phyloP scores from a whole-genome alignment of 2,329 filamentous ascomycete genomes.

The Cladosporium sp. region DNA sequence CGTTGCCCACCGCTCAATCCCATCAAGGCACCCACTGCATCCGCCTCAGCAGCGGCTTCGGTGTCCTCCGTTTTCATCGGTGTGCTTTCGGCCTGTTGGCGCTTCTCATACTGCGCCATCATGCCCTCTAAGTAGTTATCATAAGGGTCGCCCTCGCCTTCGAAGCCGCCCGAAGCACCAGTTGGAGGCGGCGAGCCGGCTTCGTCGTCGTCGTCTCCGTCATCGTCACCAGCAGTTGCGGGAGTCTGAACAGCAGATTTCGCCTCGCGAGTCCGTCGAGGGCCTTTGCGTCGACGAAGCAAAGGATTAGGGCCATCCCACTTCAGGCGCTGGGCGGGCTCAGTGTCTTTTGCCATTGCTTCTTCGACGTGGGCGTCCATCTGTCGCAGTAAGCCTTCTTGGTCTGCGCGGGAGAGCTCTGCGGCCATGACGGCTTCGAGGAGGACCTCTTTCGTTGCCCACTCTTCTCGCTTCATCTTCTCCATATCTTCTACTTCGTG shows the following conservation, averaged over 20 bases:
- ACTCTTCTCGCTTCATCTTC: conserved; percentile 67
- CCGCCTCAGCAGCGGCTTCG: conserved; percentile 25
- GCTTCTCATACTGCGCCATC: conserved; percentile 28
- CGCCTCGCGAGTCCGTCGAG: not conserved
- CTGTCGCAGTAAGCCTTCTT: conserved; percentile 37
- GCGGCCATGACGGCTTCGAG: conserved; percentile 74
- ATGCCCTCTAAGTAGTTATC: conserved; percentile 35
- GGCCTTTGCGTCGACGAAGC: not conserved
- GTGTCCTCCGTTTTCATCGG: conserved; percentile 26
- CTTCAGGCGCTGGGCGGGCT: conserved; percentile 35
- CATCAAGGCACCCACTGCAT: conserved; percentile 31
- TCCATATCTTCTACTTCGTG: conserved; percentile 68
- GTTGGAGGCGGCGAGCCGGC: conserved; percentile 31
- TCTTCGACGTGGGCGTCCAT: conserved; percentile 36
- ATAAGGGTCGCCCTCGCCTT: conserved; percentile 37
- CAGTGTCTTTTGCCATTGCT: conserved; percentile 40
- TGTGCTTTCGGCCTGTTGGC: conserved; percentile 29
- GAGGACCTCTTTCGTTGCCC: conserved; percentile 76
- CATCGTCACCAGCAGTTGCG: conserved; percentile 16
- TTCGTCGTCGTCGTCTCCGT: conserved; percentile 20
- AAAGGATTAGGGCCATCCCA: conserved; percentile 29
- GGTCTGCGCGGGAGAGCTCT: conserved; percentile 55
- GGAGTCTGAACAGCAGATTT: conserved; percentile 8
- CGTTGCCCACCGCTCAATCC: conserved; percentile 25
- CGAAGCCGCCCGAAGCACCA: conserved; percentile 34